Evolutionary conservation across 352 stramenopile species (phyloP).

Genomic region (Phytophthora pinifolia): DNA sequence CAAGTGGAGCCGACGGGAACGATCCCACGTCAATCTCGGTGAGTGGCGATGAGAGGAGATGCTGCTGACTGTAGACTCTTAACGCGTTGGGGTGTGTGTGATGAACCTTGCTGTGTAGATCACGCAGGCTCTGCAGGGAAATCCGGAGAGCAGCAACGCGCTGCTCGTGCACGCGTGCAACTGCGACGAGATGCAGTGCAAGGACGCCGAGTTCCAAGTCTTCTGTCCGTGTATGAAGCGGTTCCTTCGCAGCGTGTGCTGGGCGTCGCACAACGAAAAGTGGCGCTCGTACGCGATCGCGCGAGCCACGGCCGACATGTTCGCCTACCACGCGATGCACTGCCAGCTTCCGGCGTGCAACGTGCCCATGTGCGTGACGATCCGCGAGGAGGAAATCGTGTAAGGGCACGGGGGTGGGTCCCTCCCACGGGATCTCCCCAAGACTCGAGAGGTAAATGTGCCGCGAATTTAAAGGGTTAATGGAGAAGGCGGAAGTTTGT

Average conservation of each 20-base stretch:
- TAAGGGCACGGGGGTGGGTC: too few species aligned
- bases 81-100: neutral
- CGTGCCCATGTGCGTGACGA: constrained; percentile 43
- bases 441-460: too few species aligned
- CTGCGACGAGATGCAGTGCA: constrained; percentile 49
- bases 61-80: neutral
- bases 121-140: constrained; percentile 37
- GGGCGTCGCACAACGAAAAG: constrained; percentile 59
- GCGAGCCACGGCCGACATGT: constrained; percentile 45
- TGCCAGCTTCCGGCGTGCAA: constrained; percentile 39
- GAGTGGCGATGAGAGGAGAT: neutral
- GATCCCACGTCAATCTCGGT: constrained; percentile 25
- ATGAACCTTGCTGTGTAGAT: constrained; percentile 30
- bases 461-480: constrained; percentile 5
- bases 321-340: constrained; percentile 56
- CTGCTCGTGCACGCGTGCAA: constrained; percentile 62
- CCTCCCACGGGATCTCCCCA: too few species aligned
- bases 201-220: constrained; percentile 34
- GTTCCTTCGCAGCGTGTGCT: constrained; percentile 65
- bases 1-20: constrained; percentile 11
- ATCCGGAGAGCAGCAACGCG: constrained; percentile 48
- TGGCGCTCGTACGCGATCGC: constrained; percentile 55
- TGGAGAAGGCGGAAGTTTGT: constrained; percentile 7
- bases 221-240: constrained; percentile 69
- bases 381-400: constrained; percentile 50